Conservation (phyloP, 202 grass and related monocot species). For the Setaria viridis region DNA sequence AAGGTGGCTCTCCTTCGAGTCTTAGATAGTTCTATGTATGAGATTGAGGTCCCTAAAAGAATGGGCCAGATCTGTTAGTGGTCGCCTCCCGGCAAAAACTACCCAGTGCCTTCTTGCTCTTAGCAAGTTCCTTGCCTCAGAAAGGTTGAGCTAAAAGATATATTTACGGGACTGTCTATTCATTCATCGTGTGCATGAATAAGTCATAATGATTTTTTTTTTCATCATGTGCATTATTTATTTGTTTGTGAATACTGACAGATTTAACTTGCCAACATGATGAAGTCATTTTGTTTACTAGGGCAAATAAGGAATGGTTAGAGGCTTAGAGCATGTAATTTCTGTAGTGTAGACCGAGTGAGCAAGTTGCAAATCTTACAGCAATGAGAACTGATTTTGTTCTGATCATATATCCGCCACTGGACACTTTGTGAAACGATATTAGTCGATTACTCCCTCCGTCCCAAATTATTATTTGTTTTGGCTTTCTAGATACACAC, state of each 20-base stretch:
- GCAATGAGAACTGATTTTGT: background rate
- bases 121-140: background rate
- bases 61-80: too few species aligned
- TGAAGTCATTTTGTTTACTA: too few species aligned
- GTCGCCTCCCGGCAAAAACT: background rate
- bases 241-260: background rate
- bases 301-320: background rate
- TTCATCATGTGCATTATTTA: background rate
- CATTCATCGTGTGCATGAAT: background rate
- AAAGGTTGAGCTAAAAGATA: background rate
- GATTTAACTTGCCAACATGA: background rate
- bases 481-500: too few species aligned
- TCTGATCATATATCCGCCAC: background rate
- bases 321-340: background rate
- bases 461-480: too few species aligned
- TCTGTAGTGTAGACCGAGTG: background rate
- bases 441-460: too few species aligned
- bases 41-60: background rate
- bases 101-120: background rate
- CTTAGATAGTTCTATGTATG: slow-evolving; percentile 6
- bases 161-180: background rate
- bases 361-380: background rate
- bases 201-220: background rate
- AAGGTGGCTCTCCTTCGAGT: background rate
- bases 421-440: background rate